Evolutionary conservation across 805 yeast genomes (phyloP).

Genomic region (Candida adriatica): DNA sequence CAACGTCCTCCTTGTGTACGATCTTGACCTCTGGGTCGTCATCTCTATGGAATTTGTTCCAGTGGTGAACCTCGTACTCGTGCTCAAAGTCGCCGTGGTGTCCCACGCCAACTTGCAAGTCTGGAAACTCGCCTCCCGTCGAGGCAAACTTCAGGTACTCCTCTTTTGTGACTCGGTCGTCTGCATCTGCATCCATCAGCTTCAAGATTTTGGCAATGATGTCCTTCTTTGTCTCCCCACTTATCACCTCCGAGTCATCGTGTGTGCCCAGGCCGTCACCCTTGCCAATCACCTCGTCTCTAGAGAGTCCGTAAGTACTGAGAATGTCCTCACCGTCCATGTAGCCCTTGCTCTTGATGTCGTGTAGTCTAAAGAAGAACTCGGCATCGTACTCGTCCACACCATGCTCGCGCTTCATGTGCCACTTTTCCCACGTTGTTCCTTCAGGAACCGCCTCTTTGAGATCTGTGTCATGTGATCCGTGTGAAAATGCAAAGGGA

Average conservation of each 20-base stretch:
- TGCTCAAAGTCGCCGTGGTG: conserved; percentile 91
- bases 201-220: conserved; percentile 48
- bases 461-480: conserved; percentile 17
- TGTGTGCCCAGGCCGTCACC: conserved; percentile 89
- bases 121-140: conserved; percentile 74
- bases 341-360: conserved; percentile 50
- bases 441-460: conserved; percentile 41
- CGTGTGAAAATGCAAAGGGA: conserved; percentile 12
- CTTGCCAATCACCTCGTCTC: conserved; percentile 71
- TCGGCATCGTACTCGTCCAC: conserved; percentile 66
- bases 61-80: conserved; percentile 92
- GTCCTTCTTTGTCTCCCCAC: conserved; percentile 45
- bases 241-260: conserved; percentile 53
- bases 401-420: conserved; percentile 86
- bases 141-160: conserved; percentile 63
- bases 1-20: conserved; percentile 84
- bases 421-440: conserved; percentile 75
- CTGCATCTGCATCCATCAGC: conserved; percentile 59
- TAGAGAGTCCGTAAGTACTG: conserved; percentile 70
- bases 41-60: conserved; percentile 74
- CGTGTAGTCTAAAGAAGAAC: conserved; percentile 78
- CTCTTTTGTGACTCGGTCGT: conserved; percentile 54
- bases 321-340: conserved; percentile 60
- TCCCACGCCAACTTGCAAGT: conserved; percentile 88
- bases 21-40: conserved; percentile 75